Evolutionary conservation across 805 yeast species (phyloP), one percentile per base, ranked within the genome.

Genomic region (Myxozyma geophila): DNA sequence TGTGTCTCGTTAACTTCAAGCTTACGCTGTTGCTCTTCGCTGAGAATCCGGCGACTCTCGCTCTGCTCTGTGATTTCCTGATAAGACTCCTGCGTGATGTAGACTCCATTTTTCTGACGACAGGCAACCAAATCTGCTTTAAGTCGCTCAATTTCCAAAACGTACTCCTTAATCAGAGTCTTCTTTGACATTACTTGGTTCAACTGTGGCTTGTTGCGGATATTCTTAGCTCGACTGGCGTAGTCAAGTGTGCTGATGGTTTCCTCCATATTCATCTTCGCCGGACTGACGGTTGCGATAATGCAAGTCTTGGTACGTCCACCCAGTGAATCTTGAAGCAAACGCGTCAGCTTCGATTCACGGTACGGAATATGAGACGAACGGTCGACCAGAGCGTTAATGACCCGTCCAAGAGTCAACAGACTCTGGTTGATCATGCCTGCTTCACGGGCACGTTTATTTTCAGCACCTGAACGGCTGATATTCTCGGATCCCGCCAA

Each of bases 401-500:
- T 92, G 0, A 93, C 98, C 66, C 96, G 80, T 0, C 98, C 98
- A 49, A 93, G 80, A 0, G 97, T 87, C 43, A 93, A 77, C 58
- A 93, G 79, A 74, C 96, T 88, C 75, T 91, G 96, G 75, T 93
- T 93, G 56, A 92, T 92, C 19, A 90, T 85, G 0, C 97, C 98
- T 0, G 98, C 97, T 73, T 93, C 99, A 69, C 91, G 86, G 0
- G 97, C 97, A 50, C 97, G 81, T 73, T 85, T 88, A 69, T 89
- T 86, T 28, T 85, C 81, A 0, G 98, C 97, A 2, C 99, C 99
- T 0, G 97, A 89, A 70, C 91, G 80, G 67, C 80, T 83, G 59
- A 93, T 87, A 73, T 92, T 92, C 74, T 93, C 99, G 5, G 96
- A 89, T 0, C 99, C 98, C 0, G 98, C 99, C 67, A 93, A 80